Evolutionary conservation across 2,329 filamentous ascomycete genomes (phyloP).

Genomic region (Chaetomiaceae sp.): DNA sequence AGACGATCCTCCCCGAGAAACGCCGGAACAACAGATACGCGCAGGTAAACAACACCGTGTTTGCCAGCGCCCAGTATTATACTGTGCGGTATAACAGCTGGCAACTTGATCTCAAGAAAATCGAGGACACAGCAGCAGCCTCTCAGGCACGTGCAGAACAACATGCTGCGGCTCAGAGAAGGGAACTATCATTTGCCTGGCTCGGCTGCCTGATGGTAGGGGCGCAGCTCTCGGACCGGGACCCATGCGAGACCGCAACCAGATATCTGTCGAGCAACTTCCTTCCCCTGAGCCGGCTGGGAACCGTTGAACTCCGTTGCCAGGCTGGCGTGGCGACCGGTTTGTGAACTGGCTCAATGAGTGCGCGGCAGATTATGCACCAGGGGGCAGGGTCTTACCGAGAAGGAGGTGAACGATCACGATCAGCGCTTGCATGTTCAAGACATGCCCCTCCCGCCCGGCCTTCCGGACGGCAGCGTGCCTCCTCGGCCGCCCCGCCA

Average conservation of each 20-base stretch:
- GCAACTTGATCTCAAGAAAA: neutral
- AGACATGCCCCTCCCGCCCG: too few relatives aligned
- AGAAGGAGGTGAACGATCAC: too few relatives aligned
- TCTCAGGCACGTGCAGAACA: too few relatives aligned
- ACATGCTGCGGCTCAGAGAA: too few relatives aligned
- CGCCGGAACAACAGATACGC: conserved; percentile 1
- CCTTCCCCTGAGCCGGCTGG: neutral
- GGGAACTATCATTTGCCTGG: too few relatives aligned
- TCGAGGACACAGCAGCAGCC: neutral
- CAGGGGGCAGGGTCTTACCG: too few relatives aligned
- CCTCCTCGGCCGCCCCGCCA: too few relatives aligned
- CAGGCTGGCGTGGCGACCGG: neutral
- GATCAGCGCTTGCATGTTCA: too few relatives aligned
- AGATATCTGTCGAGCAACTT: neutral
- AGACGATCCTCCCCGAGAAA: neutral
- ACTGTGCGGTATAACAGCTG: neutral
- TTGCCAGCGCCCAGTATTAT: neutral
- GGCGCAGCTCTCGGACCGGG: too few relatives aligned
- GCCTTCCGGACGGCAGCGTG: too few relatives aligned
- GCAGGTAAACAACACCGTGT: neutral
- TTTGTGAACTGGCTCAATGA: neutral
- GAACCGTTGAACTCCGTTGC: neutral
- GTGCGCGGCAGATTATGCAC: neutral
- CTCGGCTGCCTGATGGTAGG: too few relatives aligned
- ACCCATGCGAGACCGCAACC: neutral